Evolutionary conservation across 176 grass and related monocot species (phyloP), one percentile per base, ranked within the genome.

Genomic region (Aegilops umbellulata): DNA sequence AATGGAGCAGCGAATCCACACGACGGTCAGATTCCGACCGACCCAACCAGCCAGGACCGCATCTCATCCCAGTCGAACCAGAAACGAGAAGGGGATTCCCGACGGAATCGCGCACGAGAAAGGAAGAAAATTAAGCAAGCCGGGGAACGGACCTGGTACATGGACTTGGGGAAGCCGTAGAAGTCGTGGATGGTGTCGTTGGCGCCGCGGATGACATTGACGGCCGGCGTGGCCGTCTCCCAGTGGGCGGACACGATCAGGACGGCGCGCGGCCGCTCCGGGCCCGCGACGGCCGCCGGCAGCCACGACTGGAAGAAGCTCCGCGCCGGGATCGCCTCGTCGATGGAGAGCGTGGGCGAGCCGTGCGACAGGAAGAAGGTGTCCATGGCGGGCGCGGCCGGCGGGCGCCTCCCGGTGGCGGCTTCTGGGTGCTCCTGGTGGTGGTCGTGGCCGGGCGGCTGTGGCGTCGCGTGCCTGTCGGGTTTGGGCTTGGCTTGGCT

Each of bases 361-460:
- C 96, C 93, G 76, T 98, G 96, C 1, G 96, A 98, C 4, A 98
- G 17, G 90, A 88, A 98, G 91, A 94, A 95, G 30, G 93, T 98
- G 57, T 95, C 93, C 93, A 95, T 94, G 60, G 63, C 35, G 9
- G 38, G 38, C 6, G 23, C 41, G 71, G 71, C 36, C 22, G 42
- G 61, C 0, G 71, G 5, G 60, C 69, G 30, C 32, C 35, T 32
- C 72, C 6, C 73, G 31, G 31, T 7, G n/a, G 84, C 19, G n/a
- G 84, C 12, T 77, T 27, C 8, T 26, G 31, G 39, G 0, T 74
- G 24, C 3, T 26, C 0, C 24, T 10, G 25, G 24, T 49, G 14
- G 3, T 49, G 41, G 2, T 74, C 24, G 20, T 78, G 15, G 62
- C 16, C 32, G 60, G 13, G 20, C 26, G 62, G 7, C 23, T 2